Percentiles rank a stretch among this genome's conserved stretches.
Conservation (phyloP, 192 early-diverging fungal genomes). For the Allomyces javanicus region DNA sequence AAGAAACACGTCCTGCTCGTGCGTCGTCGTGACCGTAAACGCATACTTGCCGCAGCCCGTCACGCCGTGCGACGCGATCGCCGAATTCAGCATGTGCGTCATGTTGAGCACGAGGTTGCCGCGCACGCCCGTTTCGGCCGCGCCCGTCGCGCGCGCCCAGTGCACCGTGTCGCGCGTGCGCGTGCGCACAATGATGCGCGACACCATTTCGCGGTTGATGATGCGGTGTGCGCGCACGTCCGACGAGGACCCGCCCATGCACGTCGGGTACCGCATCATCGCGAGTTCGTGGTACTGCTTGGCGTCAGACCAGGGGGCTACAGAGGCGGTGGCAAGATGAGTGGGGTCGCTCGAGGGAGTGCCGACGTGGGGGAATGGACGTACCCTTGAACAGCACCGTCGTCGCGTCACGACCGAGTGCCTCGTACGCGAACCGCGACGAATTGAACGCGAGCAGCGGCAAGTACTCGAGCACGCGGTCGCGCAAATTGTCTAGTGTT, state of each 20-base stretch:
- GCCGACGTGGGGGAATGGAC: background rate
- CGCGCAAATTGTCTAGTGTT: background rate
- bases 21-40: background rate
- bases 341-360: no score
- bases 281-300: background rate
- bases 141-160: background rate
- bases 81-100: background rate
- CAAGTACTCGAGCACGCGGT: background rate
- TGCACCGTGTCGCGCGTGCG: background rate
- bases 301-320: no score
- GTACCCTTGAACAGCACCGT: background rate
- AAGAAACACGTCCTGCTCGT: background rate
- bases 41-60: background rate
- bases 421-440: background rate
- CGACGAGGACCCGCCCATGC: background rate
- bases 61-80: background rate
- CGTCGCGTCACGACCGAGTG: background rate
- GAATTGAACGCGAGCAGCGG: background rate
- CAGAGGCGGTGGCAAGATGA: no score
- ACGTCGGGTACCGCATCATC: background rate
- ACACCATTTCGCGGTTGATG: background rate
- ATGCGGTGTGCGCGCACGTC: background rate
- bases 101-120: background rate
- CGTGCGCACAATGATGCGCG: background rate
- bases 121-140: background rate